These are phyloP conservation scores for Colletotrichum plurivorum DNA, from an alignment of 2,329 filamentous ascomycete species.

Conservation along the genomic window DNA sequence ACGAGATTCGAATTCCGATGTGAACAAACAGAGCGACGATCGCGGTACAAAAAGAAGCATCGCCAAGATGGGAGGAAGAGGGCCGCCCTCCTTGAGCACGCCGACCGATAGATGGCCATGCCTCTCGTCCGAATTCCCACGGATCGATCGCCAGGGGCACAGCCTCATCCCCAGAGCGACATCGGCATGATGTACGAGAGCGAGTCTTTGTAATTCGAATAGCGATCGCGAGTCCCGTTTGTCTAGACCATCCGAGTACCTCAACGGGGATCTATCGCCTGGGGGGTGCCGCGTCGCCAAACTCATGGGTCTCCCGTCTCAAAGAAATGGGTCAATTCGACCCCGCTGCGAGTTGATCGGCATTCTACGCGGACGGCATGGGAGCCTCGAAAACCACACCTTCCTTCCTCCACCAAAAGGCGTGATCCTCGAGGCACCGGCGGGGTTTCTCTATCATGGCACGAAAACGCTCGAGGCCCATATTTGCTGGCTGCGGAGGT, in stretches of 20 bases:
- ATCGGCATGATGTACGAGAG: conserved; percentile 1
- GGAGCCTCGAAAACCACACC: not conserved
- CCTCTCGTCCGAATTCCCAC: not conserved
- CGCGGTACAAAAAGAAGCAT: not conserved
- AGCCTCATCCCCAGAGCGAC: not conserved
- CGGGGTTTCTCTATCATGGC: conserved; percentile 8
- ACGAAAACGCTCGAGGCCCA: not conserved
- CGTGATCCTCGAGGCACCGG: not conserved
- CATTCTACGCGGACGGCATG: conserved; percentile 13
- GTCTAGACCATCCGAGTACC: not conserved
- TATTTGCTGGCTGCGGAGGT: conserved; percentile 21
- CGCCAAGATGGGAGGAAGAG: not conserved
- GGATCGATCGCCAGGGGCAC: conserved; percentile 19
- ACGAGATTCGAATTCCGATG: not conserved
- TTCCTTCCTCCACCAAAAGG: conserved; percentile 11
- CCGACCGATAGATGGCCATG: not conserved
- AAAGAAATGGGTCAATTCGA: not conserved
- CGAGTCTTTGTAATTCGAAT: not conserved
- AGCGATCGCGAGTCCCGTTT: not conserved
- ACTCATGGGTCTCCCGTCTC: conserved; percentile 1
- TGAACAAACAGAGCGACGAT: not conserved
- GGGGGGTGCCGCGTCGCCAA: not conserved
- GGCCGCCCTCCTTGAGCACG: too few species aligned
- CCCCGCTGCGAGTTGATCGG: conserved; percentile 6
- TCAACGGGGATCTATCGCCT: not conserved